These are phyloP conservation scores for Thuidium tamariscinum DNA, from an alignment of 225 moss, liverwort and hornwort species.

Conservation along the genomic window DNA sequence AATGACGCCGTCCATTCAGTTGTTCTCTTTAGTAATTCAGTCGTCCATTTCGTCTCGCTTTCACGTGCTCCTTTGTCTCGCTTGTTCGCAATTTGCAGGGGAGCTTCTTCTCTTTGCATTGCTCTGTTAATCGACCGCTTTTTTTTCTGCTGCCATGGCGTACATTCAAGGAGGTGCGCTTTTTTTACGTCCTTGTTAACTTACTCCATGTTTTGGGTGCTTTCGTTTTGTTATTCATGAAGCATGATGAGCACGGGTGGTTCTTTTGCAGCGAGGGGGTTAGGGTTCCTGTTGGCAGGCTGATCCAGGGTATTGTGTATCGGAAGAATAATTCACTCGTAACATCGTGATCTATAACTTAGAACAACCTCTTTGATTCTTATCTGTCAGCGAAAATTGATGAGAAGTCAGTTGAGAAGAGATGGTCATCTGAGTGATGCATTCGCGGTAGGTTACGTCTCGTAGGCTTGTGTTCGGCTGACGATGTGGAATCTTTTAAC, in stretches of 20 bases:
- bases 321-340: neutral
- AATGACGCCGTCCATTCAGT: neutral
- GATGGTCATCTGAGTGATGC: neutral
- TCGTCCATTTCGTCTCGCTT: neutral
- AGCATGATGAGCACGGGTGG: neutral
- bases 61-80: neutral
- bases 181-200: neutral
- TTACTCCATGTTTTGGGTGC: neutral
- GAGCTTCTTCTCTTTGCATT: neutral
- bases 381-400: neutral
- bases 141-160: neutral
- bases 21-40: neutral
- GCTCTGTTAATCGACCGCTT: neutral
- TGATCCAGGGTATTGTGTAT: neutral
- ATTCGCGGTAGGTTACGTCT: neutral
- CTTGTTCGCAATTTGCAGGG: neutral
- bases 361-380: neutral
- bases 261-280: neutral
- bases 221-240: neutral
- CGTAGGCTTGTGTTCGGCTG: neutral
- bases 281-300: neutral
- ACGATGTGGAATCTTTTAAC: neutral
- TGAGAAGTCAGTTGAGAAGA: neutral
- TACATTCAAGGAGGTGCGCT: constrained; percentile 4
- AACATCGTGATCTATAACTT: neutral